These are phyloP conservation scores for Pestalotiopsis sp. DNA, from an alignment of 2,329 filamentous ascomycete genomes.

Conservation along the genomic window DNA sequence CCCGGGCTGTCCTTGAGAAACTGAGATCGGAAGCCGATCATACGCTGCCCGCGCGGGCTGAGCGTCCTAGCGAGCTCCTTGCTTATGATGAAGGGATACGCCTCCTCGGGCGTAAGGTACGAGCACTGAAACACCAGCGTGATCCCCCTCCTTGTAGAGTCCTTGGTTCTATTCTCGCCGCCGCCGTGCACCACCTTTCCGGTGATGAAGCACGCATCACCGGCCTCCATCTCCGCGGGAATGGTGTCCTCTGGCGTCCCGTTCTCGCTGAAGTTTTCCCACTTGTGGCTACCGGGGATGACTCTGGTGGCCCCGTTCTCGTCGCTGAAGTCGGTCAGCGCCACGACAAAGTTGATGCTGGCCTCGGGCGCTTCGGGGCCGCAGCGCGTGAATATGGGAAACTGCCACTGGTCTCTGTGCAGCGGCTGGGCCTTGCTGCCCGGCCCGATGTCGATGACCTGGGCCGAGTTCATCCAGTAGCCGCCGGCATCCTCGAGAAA, in stretches of 20 bases:
- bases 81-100: constrained; percentile 26
- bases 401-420: constrained; percentile 31
- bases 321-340: constrained; percentile 28
- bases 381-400: constrained; percentile 26
- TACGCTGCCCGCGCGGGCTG: constrained; percentile 23
- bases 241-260: constrained; percentile 21
- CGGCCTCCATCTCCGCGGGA: constrained; percentile 30
- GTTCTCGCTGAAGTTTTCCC: constrained; percentile 24
- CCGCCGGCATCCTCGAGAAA: constrained; percentile 27
- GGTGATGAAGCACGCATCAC: constrained; percentile 32
- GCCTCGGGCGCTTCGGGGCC: constrained; percentile 29
- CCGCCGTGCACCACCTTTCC: constrained; percentile 36
- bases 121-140: constrained; percentile 27
- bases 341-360: constrained; percentile 30
- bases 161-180: constrained; percentile 30
- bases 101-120: constrained; percentile 31
- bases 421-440: constrained; percentile 26
- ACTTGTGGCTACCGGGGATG: constrained; percentile 31
- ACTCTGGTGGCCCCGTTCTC: constrained; percentile 32
- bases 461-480: constrained; percentile 25
- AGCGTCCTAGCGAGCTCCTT: constrained; percentile 23
- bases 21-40: constrained; percentile 31
- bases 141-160: constrained; percentile 22
- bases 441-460: constrained; percentile 17
- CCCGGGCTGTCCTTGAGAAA: constrained; percentile 28